These are phyloP conservation scores for Boletus rubescentipes DNA, from an alignment of 768 basidiomycete genomes.

Conservation along the genomic window DNA sequence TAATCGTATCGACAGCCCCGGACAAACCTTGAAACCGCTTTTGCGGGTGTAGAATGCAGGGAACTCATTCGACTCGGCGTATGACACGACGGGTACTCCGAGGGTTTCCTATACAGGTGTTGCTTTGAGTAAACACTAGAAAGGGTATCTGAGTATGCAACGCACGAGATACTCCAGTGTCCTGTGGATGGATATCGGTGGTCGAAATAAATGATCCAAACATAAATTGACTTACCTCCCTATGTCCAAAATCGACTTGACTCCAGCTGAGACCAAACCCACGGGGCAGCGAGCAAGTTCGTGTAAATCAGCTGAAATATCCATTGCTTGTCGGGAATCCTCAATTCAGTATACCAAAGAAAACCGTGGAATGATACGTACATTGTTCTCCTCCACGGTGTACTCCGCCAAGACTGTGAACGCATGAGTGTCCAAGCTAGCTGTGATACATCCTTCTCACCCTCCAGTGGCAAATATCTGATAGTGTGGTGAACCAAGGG, in stretches of 20 bases:
- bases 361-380: conserved; percentile 25
- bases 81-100: conserved; percentile 88
- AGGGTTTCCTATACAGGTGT: conserved; percentile 73
- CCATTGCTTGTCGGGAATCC: conserved; percentile 72
- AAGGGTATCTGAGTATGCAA: not conserved
- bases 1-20: not conserved
- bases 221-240: conserved; percentile 47
- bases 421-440: conserved; percentile 3
- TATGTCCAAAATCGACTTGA: conserved; percentile 95
- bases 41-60: conserved; percentile 90
- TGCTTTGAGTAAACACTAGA: not conserved
- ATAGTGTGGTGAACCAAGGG: conserved; percentile 7
- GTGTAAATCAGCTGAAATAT: conserved; percentile 90
- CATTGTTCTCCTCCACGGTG: conserved; percentile 74
- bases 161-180: conserved; percentile 78
- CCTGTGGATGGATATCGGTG: conserved; percentile 36
- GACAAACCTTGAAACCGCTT: conserved; percentile 69
- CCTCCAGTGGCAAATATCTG: conserved; percentile 93
- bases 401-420: conserved; percentile 73
- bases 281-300: conserved; percentile 90
- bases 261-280: conserved; percentile 88
- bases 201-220: not conserved
- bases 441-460: conserved; percentile 41
- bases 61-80: conserved; percentile 73
- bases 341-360: conserved; percentile 1